Conservation (phyloP, 2,329 filamentous ascomycete species). For the Monosporascus sp. region DNA sequence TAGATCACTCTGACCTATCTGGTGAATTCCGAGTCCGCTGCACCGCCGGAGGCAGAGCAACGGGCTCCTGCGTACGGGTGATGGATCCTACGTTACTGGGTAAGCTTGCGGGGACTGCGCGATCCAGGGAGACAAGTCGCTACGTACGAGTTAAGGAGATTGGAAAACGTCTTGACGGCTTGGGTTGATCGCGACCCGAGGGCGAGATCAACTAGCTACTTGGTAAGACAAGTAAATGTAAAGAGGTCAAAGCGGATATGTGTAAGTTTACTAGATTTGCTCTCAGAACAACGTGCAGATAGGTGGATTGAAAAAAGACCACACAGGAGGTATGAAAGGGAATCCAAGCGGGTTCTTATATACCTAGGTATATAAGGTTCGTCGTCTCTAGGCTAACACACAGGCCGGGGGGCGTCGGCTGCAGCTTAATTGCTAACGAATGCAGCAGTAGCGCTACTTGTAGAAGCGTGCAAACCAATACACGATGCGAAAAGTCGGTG, state of each 20-base stretch:
- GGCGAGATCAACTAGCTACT: constrained; percentile 45
- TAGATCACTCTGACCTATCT: constrained; percentile 38
- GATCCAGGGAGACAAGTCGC: background rate
- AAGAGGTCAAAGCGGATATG: background rate
- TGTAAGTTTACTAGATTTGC: background rate
- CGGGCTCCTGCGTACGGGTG: constrained; percentile 95
- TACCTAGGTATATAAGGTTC: background rate
- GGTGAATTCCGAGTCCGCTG: constrained; percentile 62
- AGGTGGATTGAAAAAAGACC: background rate
- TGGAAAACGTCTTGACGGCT: constrained; percentile 95
- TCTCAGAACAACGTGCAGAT: background rate
- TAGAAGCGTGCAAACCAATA: no score
- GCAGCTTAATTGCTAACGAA: no score
- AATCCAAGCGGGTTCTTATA: background rate
- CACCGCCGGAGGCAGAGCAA: constrained; percentile 83
- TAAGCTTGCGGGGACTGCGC: constrained; percentile 6
- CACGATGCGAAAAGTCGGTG: no score
- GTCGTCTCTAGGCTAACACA: background rate
- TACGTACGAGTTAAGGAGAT: constrained; percentile 86
- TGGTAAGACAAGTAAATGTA: constrained; percentile 10
- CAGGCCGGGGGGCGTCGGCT: background rate
- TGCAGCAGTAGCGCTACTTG: no score
- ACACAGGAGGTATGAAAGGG: background rate
- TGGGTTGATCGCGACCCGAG: constrained; percentile 51
- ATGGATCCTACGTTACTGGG: constrained; percentile 59